Evolutionary conservation across 2,329 filamentous ascomycete species (phyloP).

Genomic region (Ceratocystis lukuohia): DNA sequence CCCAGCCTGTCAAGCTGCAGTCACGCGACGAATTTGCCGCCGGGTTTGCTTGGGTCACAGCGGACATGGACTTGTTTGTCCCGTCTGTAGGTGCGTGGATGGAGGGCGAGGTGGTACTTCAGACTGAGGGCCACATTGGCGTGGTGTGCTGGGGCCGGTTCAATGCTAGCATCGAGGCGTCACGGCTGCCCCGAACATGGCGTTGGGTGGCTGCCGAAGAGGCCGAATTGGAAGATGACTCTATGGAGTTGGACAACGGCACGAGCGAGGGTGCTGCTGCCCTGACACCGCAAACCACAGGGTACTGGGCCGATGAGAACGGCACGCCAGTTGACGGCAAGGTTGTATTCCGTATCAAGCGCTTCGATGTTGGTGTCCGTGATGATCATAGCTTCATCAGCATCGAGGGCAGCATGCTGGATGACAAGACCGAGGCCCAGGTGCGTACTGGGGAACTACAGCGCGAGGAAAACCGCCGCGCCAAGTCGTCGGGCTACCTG

Average conservation of each 20-base stretch:
- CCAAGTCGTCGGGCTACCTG: conserved; percentile 14
- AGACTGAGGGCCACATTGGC: conserved; percentile 79
- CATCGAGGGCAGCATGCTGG: conserved; percentile 77
- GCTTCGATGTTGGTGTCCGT: conserved; percentile 68
- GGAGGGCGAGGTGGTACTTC: conserved; percentile 70
- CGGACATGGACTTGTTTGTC: conserved; percentile 71
- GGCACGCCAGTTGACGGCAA: conserved; percentile 58
- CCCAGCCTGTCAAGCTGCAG: conserved; percentile 32
- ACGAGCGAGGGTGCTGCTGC: conserved; percentile 25
- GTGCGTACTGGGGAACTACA: conserved; percentile 34
- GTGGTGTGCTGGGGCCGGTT: conserved; percentile 85
- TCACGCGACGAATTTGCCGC: conserved; percentile 72
- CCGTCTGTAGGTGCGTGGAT: conserved; percentile 61
- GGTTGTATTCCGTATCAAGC: conserved; percentile 65
- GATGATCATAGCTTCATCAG: conserved; percentile 68
- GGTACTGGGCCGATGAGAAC: conserved; percentile 60
- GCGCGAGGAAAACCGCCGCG: conserved; percentile 13
- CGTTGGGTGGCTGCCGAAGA: conserved; percentile 54
- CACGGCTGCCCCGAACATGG: conserved; percentile 65
- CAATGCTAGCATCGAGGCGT: conserved; percentile 72
- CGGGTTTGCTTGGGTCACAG: conserved; percentile 77
- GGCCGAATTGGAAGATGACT: conserved; percentile 30
- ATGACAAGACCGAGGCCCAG: conserved; percentile 49
- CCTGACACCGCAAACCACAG: conserved; percentile 25
- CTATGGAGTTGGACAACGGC: conserved; percentile 41